phyloP scores from a whole-genome alignment of 1,139 yeast genomes.

The Kodamaea ohmeri region DNA sequence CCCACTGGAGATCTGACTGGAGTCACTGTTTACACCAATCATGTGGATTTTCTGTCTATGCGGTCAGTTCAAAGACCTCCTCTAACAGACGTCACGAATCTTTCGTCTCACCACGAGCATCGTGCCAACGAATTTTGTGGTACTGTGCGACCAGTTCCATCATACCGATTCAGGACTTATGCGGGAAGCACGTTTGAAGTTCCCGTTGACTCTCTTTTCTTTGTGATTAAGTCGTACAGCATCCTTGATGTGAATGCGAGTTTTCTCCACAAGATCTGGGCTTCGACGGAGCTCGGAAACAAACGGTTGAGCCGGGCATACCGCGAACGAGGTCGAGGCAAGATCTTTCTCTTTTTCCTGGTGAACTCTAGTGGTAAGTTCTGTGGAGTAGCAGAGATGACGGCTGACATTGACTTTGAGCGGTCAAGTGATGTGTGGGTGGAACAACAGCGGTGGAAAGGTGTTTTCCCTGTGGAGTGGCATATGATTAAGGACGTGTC shows the following conservation, averaged over 20 bases:
- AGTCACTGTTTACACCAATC: too few relatives aligned
- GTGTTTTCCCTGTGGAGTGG: conserved; percentile 55
- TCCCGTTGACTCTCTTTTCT: conserved; percentile 37
- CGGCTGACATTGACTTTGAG: conserved; percentile 34
- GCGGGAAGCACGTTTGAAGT: conserved; percentile 20
- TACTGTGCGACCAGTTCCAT: not conserved
- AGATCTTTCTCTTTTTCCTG: conserved; percentile 51
- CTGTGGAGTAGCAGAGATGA: conserved; percentile 64
- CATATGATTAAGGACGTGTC: conserved; percentile 48
- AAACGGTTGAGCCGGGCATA: conserved; percentile 46
- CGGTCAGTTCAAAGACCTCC: too few relatives aligned
- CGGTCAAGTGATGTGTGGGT: conserved; percentile 46
- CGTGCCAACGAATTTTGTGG: not conserved
- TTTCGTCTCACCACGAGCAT: too few relatives aligned
- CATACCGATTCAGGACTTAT: conserved; percentile 20
- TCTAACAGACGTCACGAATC: too few relatives aligned
- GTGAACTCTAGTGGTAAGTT: conserved; percentile 60
- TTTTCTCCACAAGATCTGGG: conserved; percentile 51
- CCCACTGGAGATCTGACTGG: too few relatives aligned
- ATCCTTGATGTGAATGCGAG: conserved; percentile 50
- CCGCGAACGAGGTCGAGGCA: conserved; percentile 21
- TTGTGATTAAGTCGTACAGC: conserved; percentile 55
- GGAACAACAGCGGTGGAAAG: conserved; percentile 49
- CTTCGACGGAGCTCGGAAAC: conserved; percentile 58
- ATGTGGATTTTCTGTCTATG: too few relatives aligned